Evolutionary conservation across 345 rosid genomes (phyloP).

Genomic region (Eucalyptus pauciflora): DNA sequence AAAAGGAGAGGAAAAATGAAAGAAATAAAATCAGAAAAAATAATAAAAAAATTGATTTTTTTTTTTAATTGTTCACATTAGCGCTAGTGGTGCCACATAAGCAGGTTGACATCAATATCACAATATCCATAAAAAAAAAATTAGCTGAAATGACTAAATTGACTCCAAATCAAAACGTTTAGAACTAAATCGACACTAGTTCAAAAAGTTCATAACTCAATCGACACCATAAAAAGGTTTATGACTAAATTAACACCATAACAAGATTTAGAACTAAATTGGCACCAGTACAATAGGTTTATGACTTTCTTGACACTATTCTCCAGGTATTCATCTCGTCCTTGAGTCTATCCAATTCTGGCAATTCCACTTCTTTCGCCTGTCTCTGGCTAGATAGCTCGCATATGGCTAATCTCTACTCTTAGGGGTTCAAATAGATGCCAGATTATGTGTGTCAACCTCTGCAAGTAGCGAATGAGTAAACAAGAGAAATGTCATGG

Average conservation of each 20-base stretch:
- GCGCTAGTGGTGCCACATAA: too few species aligned
- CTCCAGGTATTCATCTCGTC: background rate
- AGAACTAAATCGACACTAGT: too few species aligned
- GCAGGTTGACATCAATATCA: too few species aligned
- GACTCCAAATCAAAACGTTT: accelerated
- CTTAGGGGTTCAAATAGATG: background rate
- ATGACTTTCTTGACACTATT: too few species aligned
- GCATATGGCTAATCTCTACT: background rate
- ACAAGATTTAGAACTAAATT: accelerated
- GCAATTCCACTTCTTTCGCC: background rate
- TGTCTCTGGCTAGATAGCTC: background rate
- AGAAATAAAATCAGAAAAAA: too few species aligned
- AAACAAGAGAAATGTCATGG: background rate
- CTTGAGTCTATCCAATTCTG: background rate
- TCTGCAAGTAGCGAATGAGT: background rate
- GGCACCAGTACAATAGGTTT: accelerated
- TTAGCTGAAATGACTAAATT: accelerated
- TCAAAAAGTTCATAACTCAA: too few species aligned
- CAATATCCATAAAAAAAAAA: too few species aligned
- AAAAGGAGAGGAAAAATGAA: too few species aligned
- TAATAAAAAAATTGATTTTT: too few species aligned
- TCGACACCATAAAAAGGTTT: accelerated
- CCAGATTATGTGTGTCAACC: background rate
- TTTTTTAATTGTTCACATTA: accelerated
- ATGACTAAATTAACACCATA: accelerated